Conservation (phyloP, 345 rosid genomes). For the Isatis tinctoria region DNA sequence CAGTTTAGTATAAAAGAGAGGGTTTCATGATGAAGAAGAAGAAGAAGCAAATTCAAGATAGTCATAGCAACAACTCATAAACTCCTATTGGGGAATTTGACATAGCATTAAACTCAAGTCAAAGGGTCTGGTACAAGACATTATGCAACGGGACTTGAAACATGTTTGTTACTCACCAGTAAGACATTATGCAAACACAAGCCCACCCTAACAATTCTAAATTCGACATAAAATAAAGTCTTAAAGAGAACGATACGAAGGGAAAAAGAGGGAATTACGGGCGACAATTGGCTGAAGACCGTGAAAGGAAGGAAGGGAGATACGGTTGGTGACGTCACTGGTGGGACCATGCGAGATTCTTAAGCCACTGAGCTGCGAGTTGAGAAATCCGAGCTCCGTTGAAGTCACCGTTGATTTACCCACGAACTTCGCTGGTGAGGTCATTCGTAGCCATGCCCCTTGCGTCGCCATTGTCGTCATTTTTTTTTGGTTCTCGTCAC, state of each 20-base stretch:
- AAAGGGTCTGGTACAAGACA: background rate
- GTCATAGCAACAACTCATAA: too few species aligned
- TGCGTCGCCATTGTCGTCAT: constrained; percentile 44
- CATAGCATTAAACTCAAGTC: background rate
- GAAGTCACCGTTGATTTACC: constrained; percentile 1
- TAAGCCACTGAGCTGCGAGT: constrained; percentile 67
- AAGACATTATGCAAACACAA: too few species aligned
- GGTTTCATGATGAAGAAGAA: too few species aligned
- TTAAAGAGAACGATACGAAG: background rate
- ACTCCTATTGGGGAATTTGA: too few species aligned
- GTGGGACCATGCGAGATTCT: constrained; percentile 39
- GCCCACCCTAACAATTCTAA: background rate
- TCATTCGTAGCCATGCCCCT: constrained; percentile 28
- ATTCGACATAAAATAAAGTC: too few species aligned
- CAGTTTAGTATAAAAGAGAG: too few species aligned
- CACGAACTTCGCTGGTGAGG: constrained; percentile 26
- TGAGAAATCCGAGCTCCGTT: constrained; percentile 48
- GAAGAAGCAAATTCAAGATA: too few species aligned
- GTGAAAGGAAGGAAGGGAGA: constrained; percentile 40
- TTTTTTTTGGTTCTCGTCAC: background rate
- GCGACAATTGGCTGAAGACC: constrained; percentile 62
- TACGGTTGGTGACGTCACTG: constrained; percentile 21
- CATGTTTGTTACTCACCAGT: too few species aligned
- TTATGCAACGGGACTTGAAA: too few species aligned
- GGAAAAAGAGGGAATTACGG: constrained; percentile 37